Base-by-base conservation (phyloP, 2,329 filamentous ascomycete species). In the Ophiocordyceps sinensis region DNA sequence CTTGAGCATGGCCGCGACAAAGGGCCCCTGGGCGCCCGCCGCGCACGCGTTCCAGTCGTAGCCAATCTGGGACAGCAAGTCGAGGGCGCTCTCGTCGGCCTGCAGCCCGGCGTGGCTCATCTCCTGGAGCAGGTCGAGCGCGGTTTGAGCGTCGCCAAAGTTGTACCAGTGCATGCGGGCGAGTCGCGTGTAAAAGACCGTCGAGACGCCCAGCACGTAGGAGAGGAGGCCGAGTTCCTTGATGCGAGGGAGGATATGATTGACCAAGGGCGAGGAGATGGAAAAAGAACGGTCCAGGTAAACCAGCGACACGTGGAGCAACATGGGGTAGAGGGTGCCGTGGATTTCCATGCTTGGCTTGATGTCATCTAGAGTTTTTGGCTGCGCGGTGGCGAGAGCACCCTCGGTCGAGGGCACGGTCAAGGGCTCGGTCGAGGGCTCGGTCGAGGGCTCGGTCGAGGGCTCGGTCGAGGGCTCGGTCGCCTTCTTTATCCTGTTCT, bases 201-300 rank as follows among this genome's bases (percentile, higher is more conserved):
- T 82, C 15, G 77, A 78, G 6, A 75, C 79, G 38, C 82, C 83
- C 1, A 89, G 69, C 7, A 85, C 77, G 52, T 81, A 85, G 0
- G 80, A 81, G 1, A 75, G 71, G 2, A 82, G 68, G 2, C 83
- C 82, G 0, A 85, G 66, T 36, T 70, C 66, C 53, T 82, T 83
- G 50, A 87, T 64, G 8, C 73, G 71, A 0, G 82, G 80, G 1
- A 88, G 64, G 23, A 87, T 59, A 36, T 68, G 67, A 36, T 82
- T 67, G 0, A 68, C 65, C 1, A 82, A 64, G 0, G 70, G 65
- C 1, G 82, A 86, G 0, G 73, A 62, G 11, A 64, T 68, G 10
- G 53, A 46, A 44, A 84, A 87, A 2, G 66, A 62, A 2, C 60
- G 63, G 48, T 77, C 71, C 4, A 85, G 63, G 1, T 74, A 65